phyloP scores from a whole-genome alignment of 257 asterid genomes.

The Solanum pennellii region DNA sequence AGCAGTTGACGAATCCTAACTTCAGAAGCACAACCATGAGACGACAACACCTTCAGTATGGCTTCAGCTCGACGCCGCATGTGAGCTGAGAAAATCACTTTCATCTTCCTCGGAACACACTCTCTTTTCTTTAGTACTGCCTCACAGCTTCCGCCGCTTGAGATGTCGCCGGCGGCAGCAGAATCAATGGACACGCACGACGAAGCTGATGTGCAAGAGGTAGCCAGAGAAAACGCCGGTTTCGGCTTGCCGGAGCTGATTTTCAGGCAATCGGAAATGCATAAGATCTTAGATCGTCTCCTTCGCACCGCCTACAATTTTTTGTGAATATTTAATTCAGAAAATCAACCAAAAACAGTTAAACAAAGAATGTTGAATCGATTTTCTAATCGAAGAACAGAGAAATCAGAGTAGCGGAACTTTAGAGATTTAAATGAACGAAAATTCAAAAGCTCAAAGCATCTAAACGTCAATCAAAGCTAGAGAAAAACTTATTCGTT shows the following conservation, averaged over 20 bases:
- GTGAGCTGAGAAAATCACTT: constrained; percentile 33
- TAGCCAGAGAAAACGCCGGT: constrained; percentile 27
- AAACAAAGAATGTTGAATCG: neutral
- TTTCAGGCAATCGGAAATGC: constrained; percentile 34
- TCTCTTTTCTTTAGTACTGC: neutral
- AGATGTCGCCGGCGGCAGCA: constrained; percentile 1
- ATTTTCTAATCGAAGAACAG: neutral
- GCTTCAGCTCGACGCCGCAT: constrained; percentile 64
- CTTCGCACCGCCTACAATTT: constrained; percentile 51
- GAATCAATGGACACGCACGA: constrained; percentile 41
- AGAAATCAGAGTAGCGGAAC: neutral
- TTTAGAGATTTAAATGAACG: neutral
- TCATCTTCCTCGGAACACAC: constrained; percentile 8
- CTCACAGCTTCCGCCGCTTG: constrained; percentile 23
- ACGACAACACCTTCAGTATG: constrained; percentile 46
- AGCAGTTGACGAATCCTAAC: constrained; percentile 75
- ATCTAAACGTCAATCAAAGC: neutral
- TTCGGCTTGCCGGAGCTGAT: constrained; percentile 18
- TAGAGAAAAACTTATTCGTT: neutral
- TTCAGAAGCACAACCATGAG: constrained; percentile 67
- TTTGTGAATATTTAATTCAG: no score
- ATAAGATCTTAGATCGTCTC: constrained; percentile 54
- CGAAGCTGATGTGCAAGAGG: constrained; percentile 26
- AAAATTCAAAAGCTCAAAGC: neutral
- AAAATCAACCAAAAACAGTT: neutral